Evolutionary conservation across 371 early-diverging fungal genomes (phyloP).

Genomic region (Mucor circinelloides): DNA sequence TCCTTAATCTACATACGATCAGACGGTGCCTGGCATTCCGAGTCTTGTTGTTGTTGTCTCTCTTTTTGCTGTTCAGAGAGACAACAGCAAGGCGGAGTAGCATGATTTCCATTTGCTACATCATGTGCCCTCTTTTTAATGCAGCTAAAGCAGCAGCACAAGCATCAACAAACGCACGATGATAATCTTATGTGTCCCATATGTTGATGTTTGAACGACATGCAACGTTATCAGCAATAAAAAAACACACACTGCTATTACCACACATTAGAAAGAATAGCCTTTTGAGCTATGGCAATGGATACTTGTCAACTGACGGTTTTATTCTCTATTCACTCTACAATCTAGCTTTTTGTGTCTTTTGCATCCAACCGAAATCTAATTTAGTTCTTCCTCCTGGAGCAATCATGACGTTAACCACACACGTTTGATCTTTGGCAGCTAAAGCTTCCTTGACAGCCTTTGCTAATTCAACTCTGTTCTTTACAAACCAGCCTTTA

Average conservation of each 20-base stretch:
- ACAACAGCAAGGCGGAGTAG: neutral
- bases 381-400: constrained; percentile 54
- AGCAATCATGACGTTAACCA: constrained; percentile 55
- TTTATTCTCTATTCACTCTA: no score
- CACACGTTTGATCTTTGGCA: constrained; percentile 37
- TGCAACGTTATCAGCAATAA: no score
- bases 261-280: no score
- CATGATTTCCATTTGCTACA: neutral
- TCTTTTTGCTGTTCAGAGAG: neutral
- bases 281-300: no score
- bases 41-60: neutral
- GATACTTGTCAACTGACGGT: no score
- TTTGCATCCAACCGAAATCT: constrained; percentile 32
- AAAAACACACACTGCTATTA: no score
- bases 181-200: neutral
- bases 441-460: constrained; percentile 59
- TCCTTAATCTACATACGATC: neutral
- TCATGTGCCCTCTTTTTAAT: neutral
- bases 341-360: constrained; percentile 21
- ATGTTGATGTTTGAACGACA: neutral
- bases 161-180: neutral
- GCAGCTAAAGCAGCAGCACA: neutral
- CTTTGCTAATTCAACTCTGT: constrained; percentile 56
- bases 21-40: neutral
- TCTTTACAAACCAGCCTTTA: constrained; percentile 63